Conservation (phyloP, 257 asterid species). For the Solanum chmielewskii region DNA sequence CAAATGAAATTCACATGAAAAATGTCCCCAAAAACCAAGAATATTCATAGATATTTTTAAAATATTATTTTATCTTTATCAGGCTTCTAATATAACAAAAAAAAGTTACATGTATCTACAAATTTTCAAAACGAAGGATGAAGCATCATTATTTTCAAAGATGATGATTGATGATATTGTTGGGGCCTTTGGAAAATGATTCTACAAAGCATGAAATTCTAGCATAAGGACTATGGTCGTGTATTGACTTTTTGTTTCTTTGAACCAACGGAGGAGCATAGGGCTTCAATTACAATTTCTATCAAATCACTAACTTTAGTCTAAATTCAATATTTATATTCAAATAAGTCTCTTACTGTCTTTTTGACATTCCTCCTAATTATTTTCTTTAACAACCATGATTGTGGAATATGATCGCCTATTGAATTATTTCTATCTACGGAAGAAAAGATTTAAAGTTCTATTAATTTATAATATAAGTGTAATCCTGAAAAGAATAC, state of each 20-base stretch:
- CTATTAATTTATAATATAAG: not conserved
- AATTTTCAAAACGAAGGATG: not conserved
- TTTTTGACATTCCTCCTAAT: not conserved
- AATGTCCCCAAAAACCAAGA: not conserved
- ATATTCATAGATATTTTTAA: not conserved
- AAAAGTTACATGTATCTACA: not conserved
- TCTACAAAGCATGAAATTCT: not conserved
- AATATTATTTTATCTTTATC: not conserved
- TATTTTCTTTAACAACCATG: not conserved
- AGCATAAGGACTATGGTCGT: not conserved
- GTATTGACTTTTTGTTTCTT: not conserved
- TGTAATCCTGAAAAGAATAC: not conserved
- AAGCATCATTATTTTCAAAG: not conserved
- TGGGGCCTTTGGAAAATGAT: not conserved
- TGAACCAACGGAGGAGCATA: not conserved
- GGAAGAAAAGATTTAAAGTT: not conserved
- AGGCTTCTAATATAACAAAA: not conserved
- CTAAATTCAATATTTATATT: not conserved
- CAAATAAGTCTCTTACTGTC: not conserved
- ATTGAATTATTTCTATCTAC: not conserved
- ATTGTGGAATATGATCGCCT: not conserved
- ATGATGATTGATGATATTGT: not conserved
- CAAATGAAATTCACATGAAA: not conserved
- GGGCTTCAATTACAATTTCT: not conserved
- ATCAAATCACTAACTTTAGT: not conserved